Conservation (phyloP, 371 early-diverging fungal species). For the Mucor piriformis region DNA sequence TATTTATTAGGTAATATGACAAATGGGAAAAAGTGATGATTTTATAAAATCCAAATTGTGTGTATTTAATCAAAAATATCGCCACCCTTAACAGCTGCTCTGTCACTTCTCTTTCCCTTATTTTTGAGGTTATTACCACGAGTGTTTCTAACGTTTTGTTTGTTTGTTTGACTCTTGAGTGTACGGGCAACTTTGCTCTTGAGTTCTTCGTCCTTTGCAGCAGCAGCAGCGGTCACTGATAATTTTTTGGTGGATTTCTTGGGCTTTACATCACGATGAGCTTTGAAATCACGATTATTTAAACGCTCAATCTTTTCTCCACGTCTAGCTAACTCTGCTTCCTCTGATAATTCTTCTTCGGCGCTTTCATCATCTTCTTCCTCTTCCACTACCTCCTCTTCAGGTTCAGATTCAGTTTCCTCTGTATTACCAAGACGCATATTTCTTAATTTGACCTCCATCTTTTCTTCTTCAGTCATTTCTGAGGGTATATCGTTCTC, state of each 20-base stretch:
- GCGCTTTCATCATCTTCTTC: slow-evolving; percentile 33
- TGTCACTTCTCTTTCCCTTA: slow-evolving; percentile 57
- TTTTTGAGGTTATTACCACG: slow-evolving; percentile 51
- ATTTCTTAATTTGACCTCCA: slow-evolving; percentile 30
- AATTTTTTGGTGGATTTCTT: slow-evolving; percentile 34
- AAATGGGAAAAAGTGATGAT: not conserved
- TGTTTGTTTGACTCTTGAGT: slow-evolving; percentile 42
- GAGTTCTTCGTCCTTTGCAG: slow-evolving; percentile 53
- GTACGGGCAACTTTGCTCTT: slow-evolving; percentile 62
- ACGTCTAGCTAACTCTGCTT: slow-evolving; percentile 29
- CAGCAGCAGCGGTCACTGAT: slow-evolving; percentile 10
- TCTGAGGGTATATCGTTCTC: slow-evolving; percentile 31
- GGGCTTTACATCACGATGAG: slow-evolving; percentile 51
- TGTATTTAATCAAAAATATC: slow-evolving; percentile 43
- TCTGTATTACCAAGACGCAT: slow-evolving; percentile 48
- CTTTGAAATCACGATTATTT: slow-evolving; percentile 63
- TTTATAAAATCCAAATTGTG: not conserved
- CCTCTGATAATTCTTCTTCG: slow-evolving; percentile 33
- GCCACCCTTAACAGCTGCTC: slow-evolving; percentile 37
- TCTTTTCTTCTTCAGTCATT: slow-evolving; percentile 34
- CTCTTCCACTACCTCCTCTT: slow-evolving; percentile 30
- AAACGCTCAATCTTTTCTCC: slow-evolving; percentile 33
- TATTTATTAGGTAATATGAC: slow-evolving; percentile 1
- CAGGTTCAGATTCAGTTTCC: slow-evolving; percentile 33
- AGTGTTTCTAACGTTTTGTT: slow-evolving; percentile 41